Evolutionary conservation across 1,139 yeast species (phyloP).

Genomic region (Zygosaccharomyces sapae): DNA sequence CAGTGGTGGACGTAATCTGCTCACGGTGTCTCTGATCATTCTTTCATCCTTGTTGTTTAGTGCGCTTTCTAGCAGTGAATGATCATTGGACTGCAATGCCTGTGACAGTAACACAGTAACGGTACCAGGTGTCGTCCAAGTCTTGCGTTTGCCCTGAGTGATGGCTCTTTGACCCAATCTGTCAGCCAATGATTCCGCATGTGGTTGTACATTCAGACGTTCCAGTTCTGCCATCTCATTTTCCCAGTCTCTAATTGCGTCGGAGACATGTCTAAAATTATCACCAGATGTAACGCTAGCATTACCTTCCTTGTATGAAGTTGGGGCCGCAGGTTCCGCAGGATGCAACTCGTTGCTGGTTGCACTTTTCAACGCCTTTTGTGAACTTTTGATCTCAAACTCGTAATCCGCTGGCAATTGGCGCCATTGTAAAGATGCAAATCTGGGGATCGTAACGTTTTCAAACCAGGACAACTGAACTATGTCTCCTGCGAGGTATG

Average conservation of each 20-base stretch:
- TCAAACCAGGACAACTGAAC: slow-evolving; percentile 68
- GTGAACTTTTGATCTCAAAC: slow-evolving; percentile 13
- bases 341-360: slow-evolving; percentile 42
- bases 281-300: slow-evolving; percentile 64
- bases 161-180: slow-evolving; percentile 38
- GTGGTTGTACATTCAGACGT: slow-evolving; percentile 34
- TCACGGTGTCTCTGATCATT: slow-evolving; percentile 67
- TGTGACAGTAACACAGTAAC: slow-evolving; percentile 65
- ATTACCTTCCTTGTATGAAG: slow-evolving; percentile 63
- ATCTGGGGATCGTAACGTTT: slow-evolving; percentile 58
- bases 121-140: slow-evolving; percentile 52
- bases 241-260: slow-evolving; percentile 41
- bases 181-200: slow-evolving; percentile 56
- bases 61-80: slow-evolving; percentile 71
- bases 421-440: slow-evolving; percentile 59
- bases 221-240: slow-evolving; percentile 36
- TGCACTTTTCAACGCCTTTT: slow-evolving; percentile 35
- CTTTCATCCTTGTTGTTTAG: slow-evolving; percentile 69
- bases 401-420: slow-evolving; percentile 35
- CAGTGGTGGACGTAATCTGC: slow-evolving; percentile 63
- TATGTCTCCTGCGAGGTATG: slow-evolving; percentile 41
- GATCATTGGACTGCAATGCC: slow-evolving; percentile 69
- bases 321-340: slow-evolving; percentile 68
- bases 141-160: slow-evolving; percentile 16
- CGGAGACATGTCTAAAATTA: slow-evolving; percentile 52